Evolutionary conservation across 768 basidiomycete species (phyloP).

Genomic region (Leccinellum rugosiceps): DNA sequence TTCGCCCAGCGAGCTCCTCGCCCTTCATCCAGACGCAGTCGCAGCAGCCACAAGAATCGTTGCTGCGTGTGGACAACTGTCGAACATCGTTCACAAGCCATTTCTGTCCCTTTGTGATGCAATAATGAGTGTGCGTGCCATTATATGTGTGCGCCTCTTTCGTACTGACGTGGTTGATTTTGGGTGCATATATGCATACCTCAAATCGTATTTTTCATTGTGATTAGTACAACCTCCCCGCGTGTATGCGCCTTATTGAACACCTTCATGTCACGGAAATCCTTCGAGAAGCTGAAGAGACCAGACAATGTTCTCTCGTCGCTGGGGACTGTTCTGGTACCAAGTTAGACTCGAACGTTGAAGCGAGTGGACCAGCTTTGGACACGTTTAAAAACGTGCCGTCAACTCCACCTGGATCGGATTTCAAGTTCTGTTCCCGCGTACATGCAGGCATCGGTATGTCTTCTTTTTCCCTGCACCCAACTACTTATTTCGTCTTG

Average conservation of each 20-base stretch:
- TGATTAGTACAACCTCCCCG: slow-evolving; percentile 66
- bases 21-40: slow-evolving; percentile 56
- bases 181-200: slow-evolving; percentile 13
- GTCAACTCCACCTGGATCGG: not conserved
- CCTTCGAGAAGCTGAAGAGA: slow-evolving; percentile 58
- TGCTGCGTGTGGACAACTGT: slow-evolving; percentile 66
- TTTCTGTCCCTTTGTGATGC: slow-evolving; percentile 75
- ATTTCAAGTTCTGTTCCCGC: not conserved
- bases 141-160: not conserved
- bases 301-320: slow-evolving; percentile 44
- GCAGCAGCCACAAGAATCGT: slow-evolving; percentile 62
- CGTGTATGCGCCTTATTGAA: slow-evolving; percentile 71
- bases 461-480: not conserved
- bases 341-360: not conserved
- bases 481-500: not conserved
- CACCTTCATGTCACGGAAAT: slow-evolving; percentile 70
- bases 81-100: slow-evolving; percentile 61
- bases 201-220: not conserved
- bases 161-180: slow-evolving; percentile 1
- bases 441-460: slow-evolving; percentile 3
- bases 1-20: slow-evolving; percentile 52
- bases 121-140: slow-evolving; percentile 55
- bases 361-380: too few species aligned
- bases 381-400: not conserved
- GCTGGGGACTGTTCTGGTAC: not conserved